Evolutionary conservation across 2,329 filamentous ascomycete species (phyloP).

Genomic region (Ceratocystis destructans): DNA sequence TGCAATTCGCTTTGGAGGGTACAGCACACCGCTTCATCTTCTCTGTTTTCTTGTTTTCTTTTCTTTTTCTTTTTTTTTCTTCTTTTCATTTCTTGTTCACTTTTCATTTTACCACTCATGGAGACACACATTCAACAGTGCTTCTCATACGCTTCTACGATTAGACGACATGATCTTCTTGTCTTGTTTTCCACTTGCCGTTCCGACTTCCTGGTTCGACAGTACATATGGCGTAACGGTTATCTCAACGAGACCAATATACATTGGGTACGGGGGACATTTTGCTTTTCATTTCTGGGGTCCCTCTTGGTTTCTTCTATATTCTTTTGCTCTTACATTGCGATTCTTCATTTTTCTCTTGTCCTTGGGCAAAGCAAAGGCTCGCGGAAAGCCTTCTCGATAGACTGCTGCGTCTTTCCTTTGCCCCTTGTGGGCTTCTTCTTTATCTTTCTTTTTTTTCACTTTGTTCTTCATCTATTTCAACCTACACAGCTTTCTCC

Average conservation of each 20-base stretch:
- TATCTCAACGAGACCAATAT: slow-evolving; percentile 33
- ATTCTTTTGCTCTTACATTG: slow-evolving; percentile 24
- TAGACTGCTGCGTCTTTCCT: slow-evolving; percentile 6
- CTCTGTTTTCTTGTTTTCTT: slow-evolving; percentile 18
- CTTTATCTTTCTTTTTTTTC: slow-evolving; percentile 6
- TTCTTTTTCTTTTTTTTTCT: neutral
- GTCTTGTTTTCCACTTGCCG: slow-evolving; percentile 27
- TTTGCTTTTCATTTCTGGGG: slow-evolving; percentile 16
- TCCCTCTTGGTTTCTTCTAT: slow-evolving; percentile 14
- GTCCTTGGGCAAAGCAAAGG: slow-evolving; percentile 14
- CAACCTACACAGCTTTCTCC: slow-evolving; percentile 13
- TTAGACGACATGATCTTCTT: slow-evolving; percentile 29
- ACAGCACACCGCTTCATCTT: slow-evolving; percentile 20
- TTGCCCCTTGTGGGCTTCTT: slow-evolving; percentile 2
- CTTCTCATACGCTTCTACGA: slow-evolving; percentile 24
- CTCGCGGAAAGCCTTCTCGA: neutral
- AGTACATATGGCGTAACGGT: slow-evolving; percentile 30
- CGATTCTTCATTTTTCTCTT: slow-evolving; percentile 22
- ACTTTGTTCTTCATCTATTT: slow-evolving; percentile 1
- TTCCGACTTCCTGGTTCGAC: neutral
- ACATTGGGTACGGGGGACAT: slow-evolving; percentile 7
- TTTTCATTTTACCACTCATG: slow-evolving; percentile 19
- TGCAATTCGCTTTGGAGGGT: slow-evolving; percentile 16
- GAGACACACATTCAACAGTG: slow-evolving; percentile 32
- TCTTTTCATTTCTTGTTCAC: slow-evolving; percentile 12